Evolutionary conservation across 768 basidiomycete genomes (phyloP).

Genomic region (Gautieria morchelliformis): DNA sequence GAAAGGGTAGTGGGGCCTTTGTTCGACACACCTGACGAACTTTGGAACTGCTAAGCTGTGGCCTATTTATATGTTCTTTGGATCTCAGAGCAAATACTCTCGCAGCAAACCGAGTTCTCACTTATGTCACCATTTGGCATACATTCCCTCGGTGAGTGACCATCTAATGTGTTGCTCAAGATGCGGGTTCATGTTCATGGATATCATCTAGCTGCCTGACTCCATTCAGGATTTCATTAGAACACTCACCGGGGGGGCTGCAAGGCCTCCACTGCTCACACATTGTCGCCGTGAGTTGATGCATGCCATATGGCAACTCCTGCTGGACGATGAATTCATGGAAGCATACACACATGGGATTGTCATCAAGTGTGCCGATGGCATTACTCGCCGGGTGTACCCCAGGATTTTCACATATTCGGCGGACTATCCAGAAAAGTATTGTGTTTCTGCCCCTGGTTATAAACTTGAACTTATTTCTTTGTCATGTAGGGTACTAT

Average conservation of each 20-base stretch:
- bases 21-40: constrained; percentile 26
- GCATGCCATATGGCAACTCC: too few species aligned
- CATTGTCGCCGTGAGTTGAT: constrained; percentile 11
- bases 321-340: too few species aligned
- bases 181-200: constrained; percentile 15
- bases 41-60: too few species aligned
- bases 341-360: constrained; percentile 19
- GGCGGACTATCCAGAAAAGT: constrained; percentile 31
- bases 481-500: too few species aligned
- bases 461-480: too few species aligned
- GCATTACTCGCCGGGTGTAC: too few species aligned
- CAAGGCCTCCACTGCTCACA: constrained; percentile 10
- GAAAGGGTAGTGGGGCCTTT: constrained; percentile 16
- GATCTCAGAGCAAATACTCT: too few species aligned
- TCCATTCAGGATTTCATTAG: constrained; percentile 20
- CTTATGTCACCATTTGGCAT: constrained; percentile 32
- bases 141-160: constrained; percentile 30
- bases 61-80: too few species aligned
- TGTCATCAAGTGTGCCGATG: constrained; percentile 19
- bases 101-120: constrained; percentile 19
- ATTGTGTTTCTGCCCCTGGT: too few species aligned
- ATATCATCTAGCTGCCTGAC: too few species aligned
- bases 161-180: background rate
- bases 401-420: constrained; percentile 21
- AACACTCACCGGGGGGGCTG: constrained; percentile 5